Evolutionary conservation across 2,329 filamentous ascomycete genomes (phyloP), one percentile per base, ranked within the genome.

Genomic region (Paecilomyces fulvus): DNA sequence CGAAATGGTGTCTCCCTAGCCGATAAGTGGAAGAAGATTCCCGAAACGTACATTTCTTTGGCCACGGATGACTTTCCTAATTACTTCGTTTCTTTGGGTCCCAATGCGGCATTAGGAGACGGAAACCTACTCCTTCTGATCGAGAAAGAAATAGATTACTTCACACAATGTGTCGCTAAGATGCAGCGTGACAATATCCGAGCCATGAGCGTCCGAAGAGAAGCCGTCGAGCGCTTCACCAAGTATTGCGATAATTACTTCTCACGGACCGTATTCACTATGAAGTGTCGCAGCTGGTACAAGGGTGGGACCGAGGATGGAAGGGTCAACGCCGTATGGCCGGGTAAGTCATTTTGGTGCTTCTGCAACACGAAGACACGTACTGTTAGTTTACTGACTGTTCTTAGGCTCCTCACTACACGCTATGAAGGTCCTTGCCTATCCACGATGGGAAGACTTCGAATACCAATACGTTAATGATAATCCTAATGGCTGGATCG

Each of bases 381-480:
- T 5, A 20, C 37, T 43, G 33, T 43, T 43, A 7, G 25, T 17
- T 30, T 50, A 28, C 12, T 54, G 14, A 49, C 48, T 62, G 28
- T 55, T 11, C 12, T 11, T 49, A 71, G 68, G 69, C 1, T 72
- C 68, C 1, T 71, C 71, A 2, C 63, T 74, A 23, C 72, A 75
- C 58, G 65, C 71, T 8, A 66, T 72, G 59, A 67, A 73, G 54
- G 65, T 64, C 2, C 60, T 74, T 12, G 59, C 63, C 3, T 61
- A 70, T 37, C 70, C 72, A 4, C 63, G 70, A 9, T 74, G 71
- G 72, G 73, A 75, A 52, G 71, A 74, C 57, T 74, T 65, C 54
- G 63, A 68, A 30, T 72, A 74, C 55, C 62, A 67, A 46, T 74
- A 75, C 57, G 56, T 68, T n/a, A 65, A 68, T 31, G 60, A 67